Conservation (phyloP, 2,329 filamentous ascomycete genomes). For the Thelonectria olida region DNA sequence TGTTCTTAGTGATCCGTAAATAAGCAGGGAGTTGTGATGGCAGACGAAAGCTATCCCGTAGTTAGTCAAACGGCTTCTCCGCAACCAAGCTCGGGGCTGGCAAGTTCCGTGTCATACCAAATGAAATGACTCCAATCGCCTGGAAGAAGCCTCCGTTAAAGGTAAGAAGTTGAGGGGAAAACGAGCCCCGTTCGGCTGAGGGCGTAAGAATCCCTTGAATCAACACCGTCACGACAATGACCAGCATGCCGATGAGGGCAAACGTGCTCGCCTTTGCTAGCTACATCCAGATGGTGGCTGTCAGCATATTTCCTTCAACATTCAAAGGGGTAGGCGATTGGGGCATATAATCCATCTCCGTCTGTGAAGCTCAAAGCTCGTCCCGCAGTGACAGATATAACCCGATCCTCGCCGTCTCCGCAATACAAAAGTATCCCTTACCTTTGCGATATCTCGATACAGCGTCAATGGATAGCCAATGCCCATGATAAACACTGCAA, state of each 20-base stretch:
- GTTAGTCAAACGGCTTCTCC: not conserved
- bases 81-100: no score
- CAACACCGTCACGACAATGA: slow-evolving; percentile 89
- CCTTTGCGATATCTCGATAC: slow-evolving; percentile 97
- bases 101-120: slow-evolving; percentile 69
- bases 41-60: slow-evolving; percentile 66
- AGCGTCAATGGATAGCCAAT: slow-evolving; percentile 91
- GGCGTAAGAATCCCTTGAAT: slow-evolving; percentile 84
- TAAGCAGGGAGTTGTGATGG: slow-evolving; percentile 95
- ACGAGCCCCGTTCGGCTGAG: slow-evolving; percentile 73
- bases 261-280: slow-evolving; percentile 95
- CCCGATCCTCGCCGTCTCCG: not conserved
- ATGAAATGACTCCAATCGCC: slow-evolving; percentile 97
- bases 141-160: slow-evolving; percentile 92
- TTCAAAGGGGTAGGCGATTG: no score
- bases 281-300: slow-evolving; percentile 59
- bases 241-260: slow-evolving; percentile 89
- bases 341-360: no score
- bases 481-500: slow-evolving; percentile 85
- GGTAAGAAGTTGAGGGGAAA: slow-evolving; percentile 75
- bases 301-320: not conserved
- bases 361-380: not conserved
- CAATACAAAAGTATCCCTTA: slow-evolving; percentile 48
- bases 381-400: not conserved
- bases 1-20: slow-evolving; percentile 93